Base-by-base conservation (phyloP, 345 rosid genomes). In the Psidium friedrichsthalianum region DNA sequence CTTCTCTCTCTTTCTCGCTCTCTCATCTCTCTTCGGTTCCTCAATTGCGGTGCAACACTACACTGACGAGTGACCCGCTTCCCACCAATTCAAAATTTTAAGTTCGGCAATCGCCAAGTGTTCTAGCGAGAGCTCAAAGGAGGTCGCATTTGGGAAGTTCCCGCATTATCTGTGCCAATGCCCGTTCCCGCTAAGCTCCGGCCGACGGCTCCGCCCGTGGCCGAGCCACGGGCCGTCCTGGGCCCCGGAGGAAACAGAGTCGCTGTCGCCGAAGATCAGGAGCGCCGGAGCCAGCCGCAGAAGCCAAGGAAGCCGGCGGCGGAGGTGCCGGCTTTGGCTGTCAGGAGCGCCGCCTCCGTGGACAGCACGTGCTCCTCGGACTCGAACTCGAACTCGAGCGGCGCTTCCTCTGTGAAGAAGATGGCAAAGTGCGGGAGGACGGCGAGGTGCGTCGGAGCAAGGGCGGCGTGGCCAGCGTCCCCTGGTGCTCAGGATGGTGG, bases 191-290 rank as follows among this genome's bases (percentile, higher is more conserved):
- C 78, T 69, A 69, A 69, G 78, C 47, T 21, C 78, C 24, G 4
- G 13, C 24, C 47, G 24, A 20, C 6, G 47, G 2, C 47, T 0
- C 36, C 18, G 78, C 78, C 78, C 11, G 78, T 36, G 78, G 47
- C 25, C 29, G 94, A 92, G 87, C 89, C 84, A 84, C 95, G 98
- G 83, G 88, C 93, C 9, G 88, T 95, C 74, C 95, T 95, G 36
- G 94, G 94, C 61, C 96, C 96, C 2, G 84, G 94, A 15, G 98
- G 96, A 24, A 95, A 96, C 93, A 87, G 94, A 87, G 90, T 90
- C 82, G 91, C 90, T 88, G 90, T 87, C 86, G 82, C 86, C 13
- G 94, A 89, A 21, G 91, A 90, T 85, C 51, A 85, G 32, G 90
- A 90, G 86, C 84, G 89, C 91, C 92, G 86, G 89, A 87, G 83